Conservation (phyloP, 1,139 yeast species). For the Pichia sp. region DNA sequence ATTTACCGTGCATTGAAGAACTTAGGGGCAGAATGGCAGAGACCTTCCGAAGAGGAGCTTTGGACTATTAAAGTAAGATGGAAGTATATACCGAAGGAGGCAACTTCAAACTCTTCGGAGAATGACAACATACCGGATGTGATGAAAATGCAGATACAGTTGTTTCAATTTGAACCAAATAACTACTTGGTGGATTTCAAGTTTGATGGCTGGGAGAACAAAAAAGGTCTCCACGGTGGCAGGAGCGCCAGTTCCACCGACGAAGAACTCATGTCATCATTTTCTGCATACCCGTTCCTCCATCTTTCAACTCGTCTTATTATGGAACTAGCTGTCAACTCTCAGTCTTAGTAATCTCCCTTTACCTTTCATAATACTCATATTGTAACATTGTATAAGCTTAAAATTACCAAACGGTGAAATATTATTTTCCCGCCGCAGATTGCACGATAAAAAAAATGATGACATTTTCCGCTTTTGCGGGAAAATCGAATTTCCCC, state of each 20-base stretch:
- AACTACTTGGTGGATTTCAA: conserved; percentile 94
- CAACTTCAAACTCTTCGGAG: conserved; percentile 1
- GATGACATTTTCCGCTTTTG: too few relatives aligned
- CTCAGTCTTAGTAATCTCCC: conserved; percentile 32
- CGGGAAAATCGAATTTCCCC: too few relatives aligned
- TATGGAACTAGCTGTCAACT: conserved; percentile 93
- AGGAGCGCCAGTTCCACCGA: conserved; percentile 16
- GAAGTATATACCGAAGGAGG: conserved; percentile 54
- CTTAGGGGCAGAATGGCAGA: conserved; percentile 96
- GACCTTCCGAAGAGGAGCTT: conserved; percentile 84
- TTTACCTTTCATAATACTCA: too few relatives aligned
- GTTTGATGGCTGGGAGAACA: conserved; percentile 89
- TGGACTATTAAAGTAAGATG: conserved; percentile 98
- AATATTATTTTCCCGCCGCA: too few relatives aligned
- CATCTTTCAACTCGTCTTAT: conserved; percentile 88
- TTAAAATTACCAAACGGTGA: too few relatives aligned
- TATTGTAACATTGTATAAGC: too few relatives aligned
- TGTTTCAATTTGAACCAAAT: conserved; percentile 92
- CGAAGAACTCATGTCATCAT: conserved; percentile 67
- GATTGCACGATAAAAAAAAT: too few relatives aligned
- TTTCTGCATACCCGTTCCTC: conserved; percentile 90
- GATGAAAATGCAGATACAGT: conserved; percentile 96
- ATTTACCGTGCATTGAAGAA: conserved; percentile 89
- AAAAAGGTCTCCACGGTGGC: conserved; percentile 7
- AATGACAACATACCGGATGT: conserved; percentile 45